A percentile compares a stretch with the other conserved stretches of the same genome.
These are phyloP conservation scores for Hordeum vulgare DNA, from an alignment of 176 grass and related monocot species.

Conservation along the genomic window DNA sequence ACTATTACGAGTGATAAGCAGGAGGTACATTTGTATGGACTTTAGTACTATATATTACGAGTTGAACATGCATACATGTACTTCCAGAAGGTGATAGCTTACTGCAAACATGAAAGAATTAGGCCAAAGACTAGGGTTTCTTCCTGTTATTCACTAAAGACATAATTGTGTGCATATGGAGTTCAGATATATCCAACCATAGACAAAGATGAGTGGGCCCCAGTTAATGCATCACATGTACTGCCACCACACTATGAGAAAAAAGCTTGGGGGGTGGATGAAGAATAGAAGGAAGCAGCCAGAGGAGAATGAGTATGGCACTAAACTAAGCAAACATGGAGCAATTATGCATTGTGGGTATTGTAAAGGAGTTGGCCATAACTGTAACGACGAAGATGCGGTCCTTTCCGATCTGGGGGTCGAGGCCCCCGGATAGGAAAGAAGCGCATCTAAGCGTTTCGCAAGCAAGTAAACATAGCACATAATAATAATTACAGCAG, in stretches of 20 bases:
- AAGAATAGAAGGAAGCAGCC: neutral
- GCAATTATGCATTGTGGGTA: neutral
- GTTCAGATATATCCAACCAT: neutral
- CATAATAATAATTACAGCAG: too few species aligned
- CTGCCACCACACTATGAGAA: neutral
- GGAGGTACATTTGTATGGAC: neutral
- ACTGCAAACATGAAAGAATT: neutral
- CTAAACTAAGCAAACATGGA: neutral
- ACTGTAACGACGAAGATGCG: too few species aligned
- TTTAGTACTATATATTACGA: neutral
- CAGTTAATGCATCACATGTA: neutral
- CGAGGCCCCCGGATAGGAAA: too few species aligned
- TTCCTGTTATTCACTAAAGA: neutral
- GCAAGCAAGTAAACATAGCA: too few species aligned
- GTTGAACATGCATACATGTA: neutral
- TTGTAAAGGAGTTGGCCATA: too few species aligned
- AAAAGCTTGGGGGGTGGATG: neutral
- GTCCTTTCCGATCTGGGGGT: too few species aligned
- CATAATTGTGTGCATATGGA: neutral
- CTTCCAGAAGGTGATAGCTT: neutral
- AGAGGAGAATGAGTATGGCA: neutral
- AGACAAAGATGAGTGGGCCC: neutral
- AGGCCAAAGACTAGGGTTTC: neutral
- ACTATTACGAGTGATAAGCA: neutral
- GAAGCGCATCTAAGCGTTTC: too few species aligned